Evolutionary conservation across 768 basidiomycete species (phyloP).

Genomic region (Amanita pseudoporphyria): DNA sequence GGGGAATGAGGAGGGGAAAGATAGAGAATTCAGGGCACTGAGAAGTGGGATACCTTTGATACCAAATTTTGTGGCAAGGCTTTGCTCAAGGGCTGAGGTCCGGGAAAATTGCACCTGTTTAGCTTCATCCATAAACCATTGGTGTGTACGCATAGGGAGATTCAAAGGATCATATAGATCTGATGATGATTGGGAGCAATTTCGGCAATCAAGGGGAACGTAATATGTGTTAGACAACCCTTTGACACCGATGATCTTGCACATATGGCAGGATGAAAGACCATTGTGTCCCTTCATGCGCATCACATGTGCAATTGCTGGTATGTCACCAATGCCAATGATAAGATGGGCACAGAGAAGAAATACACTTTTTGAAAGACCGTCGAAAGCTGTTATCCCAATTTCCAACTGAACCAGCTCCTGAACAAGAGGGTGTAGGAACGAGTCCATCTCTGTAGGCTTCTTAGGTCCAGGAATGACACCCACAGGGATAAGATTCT

Average conservation of each 20-base stretch:
- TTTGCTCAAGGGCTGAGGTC: conserved; percentile 11
- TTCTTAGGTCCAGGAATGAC: conserved; percentile 38
- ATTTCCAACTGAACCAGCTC: too few relatives aligned
- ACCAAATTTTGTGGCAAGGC: conserved; percentile 18
- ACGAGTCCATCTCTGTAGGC: conserved; percentile 33
- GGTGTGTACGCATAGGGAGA: conserved; percentile 13
- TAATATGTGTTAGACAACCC: conserved; percentile 17
- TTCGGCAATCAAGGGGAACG: conserved; percentile 12
- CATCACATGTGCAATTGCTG: too few relatives aligned
- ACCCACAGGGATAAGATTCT: conserved; percentile 27
- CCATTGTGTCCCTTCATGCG: conserved; percentile 31
- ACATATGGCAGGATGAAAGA: conserved; percentile 20
- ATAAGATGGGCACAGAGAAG: conserved; percentile 19
- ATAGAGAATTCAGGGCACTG: conserved; percentile 25
- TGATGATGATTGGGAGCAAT: too few relatives aligned
- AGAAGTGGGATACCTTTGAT: too few relatives aligned
- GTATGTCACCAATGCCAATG: conserved; percentile 18
- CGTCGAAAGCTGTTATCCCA: conserved; percentile 27
- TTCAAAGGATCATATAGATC: conserved; percentile 14
- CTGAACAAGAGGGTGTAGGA: too few relatives aligned
- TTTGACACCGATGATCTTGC: too few relatives aligned
- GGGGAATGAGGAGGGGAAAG: too few relatives aligned
- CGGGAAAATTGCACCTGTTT: conserved; percentile 11
- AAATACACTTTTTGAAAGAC: conserved; percentile 11
- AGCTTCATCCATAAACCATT: conserved; percentile 11